Conservation (phyloP, 2,329 filamentous ascomycete genomes). For the Plectosphaerella cucumerina region DNA sequence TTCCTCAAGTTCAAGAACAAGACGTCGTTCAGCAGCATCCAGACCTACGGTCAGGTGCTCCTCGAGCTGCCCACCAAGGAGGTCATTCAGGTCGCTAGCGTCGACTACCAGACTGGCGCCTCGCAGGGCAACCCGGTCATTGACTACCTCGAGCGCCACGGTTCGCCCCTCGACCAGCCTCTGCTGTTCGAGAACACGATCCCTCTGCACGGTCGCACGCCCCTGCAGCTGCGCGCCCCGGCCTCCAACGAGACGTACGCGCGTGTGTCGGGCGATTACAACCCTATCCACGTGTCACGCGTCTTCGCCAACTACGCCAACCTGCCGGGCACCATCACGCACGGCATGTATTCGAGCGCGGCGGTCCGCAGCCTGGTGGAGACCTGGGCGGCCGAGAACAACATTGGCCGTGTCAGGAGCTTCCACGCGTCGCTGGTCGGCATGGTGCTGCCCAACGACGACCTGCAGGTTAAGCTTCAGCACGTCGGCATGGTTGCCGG, state of each 20-base stretch:
- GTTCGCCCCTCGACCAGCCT: constrained; percentile 89
- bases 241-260: constrained; percentile 98
- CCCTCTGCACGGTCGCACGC: constrained; percentile 86
- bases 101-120: constrained; percentile 86
- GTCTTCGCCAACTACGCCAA: constrained; percentile 96
- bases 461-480: constrained; percentile 90
- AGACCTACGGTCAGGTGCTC: constrained; percentile 88
- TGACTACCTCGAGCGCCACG: constrained; percentile 90
- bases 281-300: constrained; percentile 96
- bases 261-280: constrained; percentile 95
- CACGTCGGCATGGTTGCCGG: constrained; percentile 97
- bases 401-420: constrained; percentile 92
- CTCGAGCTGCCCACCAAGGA: constrained; percentile 96
- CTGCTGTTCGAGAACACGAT: constrained; percentile 97
- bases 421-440: constrained; percentile 97
- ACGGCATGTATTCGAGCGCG: constrained; percentile 99
- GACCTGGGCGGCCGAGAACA: constrained; percentile 99
- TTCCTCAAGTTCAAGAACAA: constrained; percentile 93
- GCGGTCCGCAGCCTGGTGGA: constrained; percentile 94
- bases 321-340: constrained; percentile 93
- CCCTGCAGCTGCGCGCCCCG: constrained; percentile 82
- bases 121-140: constrained; percentile 96
- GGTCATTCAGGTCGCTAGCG: constrained; percentile 92
- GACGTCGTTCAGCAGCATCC: constrained; percentile 83
- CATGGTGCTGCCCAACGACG: constrained; percentile 97